phyloP scores from a whole-genome alignment of 2,329 filamentous ascomycete genomes.

The Beauveria asiatica region DNA sequence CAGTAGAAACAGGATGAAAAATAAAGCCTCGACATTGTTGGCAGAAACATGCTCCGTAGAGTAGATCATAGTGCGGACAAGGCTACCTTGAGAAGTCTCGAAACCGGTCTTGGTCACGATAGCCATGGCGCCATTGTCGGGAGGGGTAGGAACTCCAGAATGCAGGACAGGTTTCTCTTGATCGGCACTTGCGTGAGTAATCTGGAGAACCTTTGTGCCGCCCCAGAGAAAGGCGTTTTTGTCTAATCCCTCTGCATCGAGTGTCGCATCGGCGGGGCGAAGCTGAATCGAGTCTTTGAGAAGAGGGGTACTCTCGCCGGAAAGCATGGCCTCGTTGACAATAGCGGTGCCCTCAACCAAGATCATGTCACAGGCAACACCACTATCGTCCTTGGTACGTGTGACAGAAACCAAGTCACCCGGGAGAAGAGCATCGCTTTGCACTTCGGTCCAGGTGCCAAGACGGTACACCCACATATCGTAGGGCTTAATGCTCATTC shows the following conservation, averaged over 20 bases:
- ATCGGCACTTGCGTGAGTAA: conserved; percentile 76
- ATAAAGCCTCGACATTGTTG: conserved; percentile 90
- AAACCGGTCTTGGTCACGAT: conserved; percentile 96
- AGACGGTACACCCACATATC: conserved; percentile 84
- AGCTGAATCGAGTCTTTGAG: conserved; percentile 94
- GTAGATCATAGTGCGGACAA: conserved; percentile 99
- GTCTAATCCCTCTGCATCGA: conserved; percentile 87
- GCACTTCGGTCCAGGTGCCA: conserved; percentile 79
- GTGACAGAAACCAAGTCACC: conserved; percentile 89
- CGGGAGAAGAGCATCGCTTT: conserved; percentile 85
- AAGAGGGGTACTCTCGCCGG: conserved; percentile 92
- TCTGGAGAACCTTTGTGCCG: conserved; percentile 92
- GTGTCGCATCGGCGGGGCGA: conserved; percentile 66
- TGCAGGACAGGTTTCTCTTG: conserved; percentile 63
- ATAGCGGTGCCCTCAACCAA: conserved; percentile 91
- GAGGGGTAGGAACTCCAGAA: conserved; percentile 73
- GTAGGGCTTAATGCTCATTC: conserved; percentile 99
- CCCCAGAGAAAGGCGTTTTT: conserved; percentile 97
- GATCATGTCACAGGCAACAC: conserved; percentile 95
- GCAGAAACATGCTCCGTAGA: conserved; percentile 98
- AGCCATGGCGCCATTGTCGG: conserved; percentile 88
- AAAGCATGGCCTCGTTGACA: conserved; percentile 99
- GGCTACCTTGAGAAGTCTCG: conserved; percentile 93
- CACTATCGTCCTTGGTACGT: conserved; percentile 92
- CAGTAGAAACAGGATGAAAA: conserved; percentile 94